phyloP scores from a whole-genome alignment of 2,329 filamentous ascomycete species.

The Botrytis porri region DNA sequence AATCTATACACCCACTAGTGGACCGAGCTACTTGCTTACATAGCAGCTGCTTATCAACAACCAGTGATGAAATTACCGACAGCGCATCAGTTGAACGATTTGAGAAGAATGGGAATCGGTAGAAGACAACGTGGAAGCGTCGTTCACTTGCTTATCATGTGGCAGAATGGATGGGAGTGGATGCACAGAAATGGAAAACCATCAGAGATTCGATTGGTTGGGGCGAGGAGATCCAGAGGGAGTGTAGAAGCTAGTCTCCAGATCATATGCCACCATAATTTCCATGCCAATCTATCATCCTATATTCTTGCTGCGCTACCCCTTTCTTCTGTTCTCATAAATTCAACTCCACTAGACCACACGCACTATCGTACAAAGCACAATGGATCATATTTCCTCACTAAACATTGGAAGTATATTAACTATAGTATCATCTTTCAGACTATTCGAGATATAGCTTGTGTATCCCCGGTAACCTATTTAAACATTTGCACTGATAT shows the following conservation, averaged over 20 bases:
- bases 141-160: not conserved
- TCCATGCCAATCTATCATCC: not conserved
- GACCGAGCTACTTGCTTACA: not conserved
- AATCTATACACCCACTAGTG: too few relatives aligned
- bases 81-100: not conserved
- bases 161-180: not conserved
- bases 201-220: too few relatives aligned
- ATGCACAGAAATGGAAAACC: not conserved
- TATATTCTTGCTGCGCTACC: not conserved
- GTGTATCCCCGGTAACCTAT: not conserved
- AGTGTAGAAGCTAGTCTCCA: too few relatives aligned
- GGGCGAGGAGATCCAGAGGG: too few relatives aligned
- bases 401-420: not conserved
- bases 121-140: rapidly evolving
- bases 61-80: not conserved
- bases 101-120: not conserved
- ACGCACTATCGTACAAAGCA: not conserved
- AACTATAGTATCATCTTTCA: not conserved
- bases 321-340: not conserved
- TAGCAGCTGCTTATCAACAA: not conserved
- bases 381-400: not conserved
- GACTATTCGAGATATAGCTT: not conserved
- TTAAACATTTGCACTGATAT: not conserved
- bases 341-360: not conserved
- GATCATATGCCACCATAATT: not conserved